phyloP scores from a whole-genome alignment of 768 basidiomycete genomes.

The Suillus discolor region DNA sequence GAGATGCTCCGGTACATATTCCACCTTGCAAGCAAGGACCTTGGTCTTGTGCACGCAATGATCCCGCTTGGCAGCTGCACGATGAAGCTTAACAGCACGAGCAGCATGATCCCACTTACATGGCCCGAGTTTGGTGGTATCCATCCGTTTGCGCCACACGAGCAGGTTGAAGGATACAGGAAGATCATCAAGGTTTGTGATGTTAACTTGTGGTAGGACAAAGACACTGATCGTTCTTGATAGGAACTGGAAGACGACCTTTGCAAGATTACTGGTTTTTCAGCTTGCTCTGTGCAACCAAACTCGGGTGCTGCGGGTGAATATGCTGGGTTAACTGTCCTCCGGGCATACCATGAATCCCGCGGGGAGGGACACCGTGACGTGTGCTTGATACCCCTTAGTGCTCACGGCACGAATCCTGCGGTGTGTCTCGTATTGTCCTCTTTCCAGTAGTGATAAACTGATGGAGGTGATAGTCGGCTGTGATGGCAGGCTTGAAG shows the following conservation, averaged over 20 bases:
- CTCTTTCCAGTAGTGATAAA: not conserved
- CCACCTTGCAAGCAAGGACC: constrained; percentile 91
- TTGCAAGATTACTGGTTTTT: constrained; percentile 95
- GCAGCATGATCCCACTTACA: constrained; percentile 95
- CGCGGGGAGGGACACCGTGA: constrained; percentile 84
- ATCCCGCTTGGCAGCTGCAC: constrained; percentile 95
- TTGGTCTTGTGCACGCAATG: constrained; percentile 95
- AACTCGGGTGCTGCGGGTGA: constrained; percentile 99
- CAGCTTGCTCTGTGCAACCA: constrained; percentile 94
- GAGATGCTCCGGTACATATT: constrained; percentile 98
- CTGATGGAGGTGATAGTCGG: constrained; percentile 60
- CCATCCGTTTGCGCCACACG: constrained; percentile 90
- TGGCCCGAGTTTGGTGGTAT: constrained; percentile 90
- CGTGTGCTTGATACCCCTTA: constrained; percentile 91
- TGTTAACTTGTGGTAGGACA: not conserved
- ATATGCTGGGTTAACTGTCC: constrained; percentile 93
- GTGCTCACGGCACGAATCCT: constrained; percentile 98
- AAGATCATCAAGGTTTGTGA: constrained; percentile 69
- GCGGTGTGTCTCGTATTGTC: constrained; percentile 60
- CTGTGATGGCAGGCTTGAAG: constrained; percentile 95
- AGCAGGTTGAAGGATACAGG: constrained; percentile 89
- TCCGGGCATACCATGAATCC: constrained; percentile 92
- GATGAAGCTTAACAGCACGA: constrained; percentile 98
- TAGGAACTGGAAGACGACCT: constrained; percentile 92
- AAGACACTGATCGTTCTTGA: constrained; percentile 14